Conservation (phyloP, 2,329 filamentous ascomycete genomes). For the Lachnellula subtilissima region DNA sequence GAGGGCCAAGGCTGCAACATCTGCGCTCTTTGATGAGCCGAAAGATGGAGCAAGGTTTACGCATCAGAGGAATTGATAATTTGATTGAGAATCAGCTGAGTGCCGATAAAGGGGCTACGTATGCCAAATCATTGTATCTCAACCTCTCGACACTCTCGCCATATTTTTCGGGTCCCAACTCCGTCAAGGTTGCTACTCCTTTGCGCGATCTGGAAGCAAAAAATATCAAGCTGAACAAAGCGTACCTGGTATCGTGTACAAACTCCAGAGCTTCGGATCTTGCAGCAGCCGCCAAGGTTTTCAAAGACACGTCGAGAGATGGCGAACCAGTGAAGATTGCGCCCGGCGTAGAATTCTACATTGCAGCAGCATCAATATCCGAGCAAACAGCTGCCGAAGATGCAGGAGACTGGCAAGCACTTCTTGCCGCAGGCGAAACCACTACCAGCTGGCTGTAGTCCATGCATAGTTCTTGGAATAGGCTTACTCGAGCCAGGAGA, state of each 20-base stretch:
- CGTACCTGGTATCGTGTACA: constrained; percentile 86
- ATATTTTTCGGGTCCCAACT: constrained; percentile 83
- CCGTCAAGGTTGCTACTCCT: constrained; percentile 80
- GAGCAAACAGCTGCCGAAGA: constrained; percentile 78
- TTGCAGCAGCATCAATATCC: constrained; percentile 74
- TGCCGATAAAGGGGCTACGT: constrained; percentile 73
- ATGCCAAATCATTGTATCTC: constrained; percentile 78
- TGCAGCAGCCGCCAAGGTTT: constrained; percentile 75
- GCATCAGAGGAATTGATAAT: constrained; percentile 67
- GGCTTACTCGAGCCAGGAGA: constrained; percentile 82
- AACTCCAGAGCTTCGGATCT: constrained; percentile 81
- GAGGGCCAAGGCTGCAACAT: constrained; percentile 67
- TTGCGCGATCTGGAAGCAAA: constrained; percentile 66
- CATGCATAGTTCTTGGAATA: constrained; percentile 76
- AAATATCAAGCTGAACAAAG: constrained; percentile 74
- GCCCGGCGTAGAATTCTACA: constrained; percentile 76
- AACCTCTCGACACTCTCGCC: constrained; percentile 80
- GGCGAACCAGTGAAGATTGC: constrained; percentile 67
- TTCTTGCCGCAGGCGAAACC: constrained; percentile 71
- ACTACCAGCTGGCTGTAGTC: constrained; percentile 70
- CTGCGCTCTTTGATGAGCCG: constrained; percentile 52
- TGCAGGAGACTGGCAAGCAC: constrained; percentile 76
- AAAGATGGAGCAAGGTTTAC: constrained; percentile 56
- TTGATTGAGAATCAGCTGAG: constrained; percentile 60
- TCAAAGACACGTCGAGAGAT: constrained; percentile 65